Evolutionary conservation across 139 green algal species (phyloP).

Genomic region (Asterochloris erici): DNA sequence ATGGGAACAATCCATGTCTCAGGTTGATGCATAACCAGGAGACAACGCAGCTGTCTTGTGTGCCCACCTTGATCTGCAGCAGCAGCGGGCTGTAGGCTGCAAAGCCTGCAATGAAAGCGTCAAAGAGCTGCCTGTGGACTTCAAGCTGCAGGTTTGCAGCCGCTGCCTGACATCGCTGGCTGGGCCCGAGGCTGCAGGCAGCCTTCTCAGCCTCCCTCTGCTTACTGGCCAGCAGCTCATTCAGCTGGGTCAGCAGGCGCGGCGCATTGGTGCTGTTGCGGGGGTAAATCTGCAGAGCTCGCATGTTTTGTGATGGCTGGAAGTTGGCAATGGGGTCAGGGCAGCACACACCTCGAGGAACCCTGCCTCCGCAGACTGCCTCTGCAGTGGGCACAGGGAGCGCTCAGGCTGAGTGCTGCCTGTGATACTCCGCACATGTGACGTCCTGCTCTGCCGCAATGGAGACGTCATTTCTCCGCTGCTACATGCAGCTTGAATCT

Average conservation of each 20-base stretch:
- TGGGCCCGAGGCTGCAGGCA: background rate
- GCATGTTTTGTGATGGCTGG: background rate
- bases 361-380: too few species aligned
- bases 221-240: constrained; percentile 10
- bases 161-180: constrained; percentile 7
- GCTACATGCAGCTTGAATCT: too few species aligned
- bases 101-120: constrained; percentile 12
- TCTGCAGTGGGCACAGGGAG: too few species aligned
- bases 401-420: too few species aligned
- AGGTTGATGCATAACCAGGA: too few species aligned
- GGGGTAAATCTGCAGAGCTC: background rate
- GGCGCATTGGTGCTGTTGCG: constrained; percentile 1
- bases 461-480: too few species aligned
- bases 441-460: too few species aligned
- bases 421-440: too few species aligned
- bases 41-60: background rate
- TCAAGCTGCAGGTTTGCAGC: constrained; percentile 3
- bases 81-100: background rate
- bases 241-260: background rate
- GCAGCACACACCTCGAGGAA: background rate
- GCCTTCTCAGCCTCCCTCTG: constrained; percentile 7
- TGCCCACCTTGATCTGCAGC: background rate
- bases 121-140: constrained; percentile 1
- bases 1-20: background rate
- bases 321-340: background rate